phyloP scores from a whole-genome alignment of 306 rosid genomes.

The Arachis stenosperma region DNA sequence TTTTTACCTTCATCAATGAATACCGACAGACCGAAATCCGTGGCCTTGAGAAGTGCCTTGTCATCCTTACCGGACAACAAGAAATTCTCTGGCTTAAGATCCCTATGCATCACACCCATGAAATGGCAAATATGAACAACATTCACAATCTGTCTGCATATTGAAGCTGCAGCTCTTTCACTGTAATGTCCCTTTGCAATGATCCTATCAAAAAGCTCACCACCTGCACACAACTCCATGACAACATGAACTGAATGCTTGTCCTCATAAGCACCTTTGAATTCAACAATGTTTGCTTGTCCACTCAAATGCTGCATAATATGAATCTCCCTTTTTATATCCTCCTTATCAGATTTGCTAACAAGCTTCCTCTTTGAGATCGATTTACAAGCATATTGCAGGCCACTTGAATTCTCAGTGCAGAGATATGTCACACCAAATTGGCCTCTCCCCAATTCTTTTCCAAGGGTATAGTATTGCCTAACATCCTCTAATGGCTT shows the following conservation, averaged over 20 bases:
- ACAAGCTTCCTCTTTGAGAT: constrained; percentile 84
- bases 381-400: constrained; percentile 79
- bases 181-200: constrained; percentile 82
- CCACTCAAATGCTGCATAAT: constrained; percentile 97
- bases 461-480: constrained; percentile 60
- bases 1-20: constrained; percentile 84
- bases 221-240: constrained; percentile 95
- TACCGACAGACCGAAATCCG: constrained; percentile 90
- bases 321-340: constrained; percentile 81
- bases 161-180: constrained; percentile 85
- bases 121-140: constrained; percentile 86
- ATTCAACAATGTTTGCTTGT: constrained; percentile 89
- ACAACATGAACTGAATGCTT: constrained; percentile 74
- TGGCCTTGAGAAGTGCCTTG: constrained; percentile 72
- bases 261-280: constrained; percentile 85
- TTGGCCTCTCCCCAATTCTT: constrained; percentile 89
- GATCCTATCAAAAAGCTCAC: constrained; percentile 87
- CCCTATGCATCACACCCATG: constrained; percentile 97
- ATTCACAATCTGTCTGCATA: constrained; percentile 79
- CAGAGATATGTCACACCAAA: constrained; percentile 87
- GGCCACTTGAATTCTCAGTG: constrained; percentile 68
- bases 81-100: constrained; percentile 94
- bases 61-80: constrained; percentile 77
- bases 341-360: constrained; percentile 69
- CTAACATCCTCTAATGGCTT: constrained; percentile 77